phyloP scores from a whole-genome alignment of 768 basidiomycete species.

The Suillus discolor region DNA sequence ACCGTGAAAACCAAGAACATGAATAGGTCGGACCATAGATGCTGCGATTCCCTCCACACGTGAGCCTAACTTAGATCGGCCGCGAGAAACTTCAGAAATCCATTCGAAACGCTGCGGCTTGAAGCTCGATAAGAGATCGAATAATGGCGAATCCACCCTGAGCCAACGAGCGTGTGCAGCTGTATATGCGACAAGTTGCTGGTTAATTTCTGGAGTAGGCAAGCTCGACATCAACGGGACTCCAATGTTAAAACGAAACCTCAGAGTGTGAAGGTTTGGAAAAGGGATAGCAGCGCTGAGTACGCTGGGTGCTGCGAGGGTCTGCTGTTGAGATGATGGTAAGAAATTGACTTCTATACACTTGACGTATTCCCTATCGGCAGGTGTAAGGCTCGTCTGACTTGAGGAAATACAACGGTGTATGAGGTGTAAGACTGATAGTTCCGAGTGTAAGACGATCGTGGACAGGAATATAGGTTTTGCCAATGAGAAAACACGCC shows the following conservation, averaged over 20 bases:
- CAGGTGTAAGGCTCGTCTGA: not conserved
- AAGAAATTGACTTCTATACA: slow-evolving; percentile 9
- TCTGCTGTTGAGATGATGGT: slow-evolving; percentile 4
- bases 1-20: slow-evolving; percentile 3
- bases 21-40: not conserved
- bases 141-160: slow-evolving; percentile 8
- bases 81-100: not conserved
- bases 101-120: slow-evolving; percentile 11
- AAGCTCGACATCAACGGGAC: not conserved
- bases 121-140: slow-evolving; percentile 6
- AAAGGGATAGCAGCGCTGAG: not conserved
- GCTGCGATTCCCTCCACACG: not conserved
- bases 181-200: not conserved
- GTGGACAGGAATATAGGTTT: slow-evolving; percentile 7
- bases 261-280: slow-evolving; percentile 8
- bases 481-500: slow-evolving; percentile 7
- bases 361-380: slow-evolving; percentile 1
- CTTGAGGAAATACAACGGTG: not conserved
- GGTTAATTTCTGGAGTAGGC: not conserved
- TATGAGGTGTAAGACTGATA: slow-evolving; percentile 8
- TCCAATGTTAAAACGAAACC: slow-evolving; percentile 5
- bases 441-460: slow-evolving; percentile 9
- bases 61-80: not conserved
- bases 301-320: not conserved
- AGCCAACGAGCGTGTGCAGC: not conserved